These are phyloP conservation scores for Yarrowia galli DNA, from an alignment of 1,139 yeast species.

Conservation along the genomic window DNA sequence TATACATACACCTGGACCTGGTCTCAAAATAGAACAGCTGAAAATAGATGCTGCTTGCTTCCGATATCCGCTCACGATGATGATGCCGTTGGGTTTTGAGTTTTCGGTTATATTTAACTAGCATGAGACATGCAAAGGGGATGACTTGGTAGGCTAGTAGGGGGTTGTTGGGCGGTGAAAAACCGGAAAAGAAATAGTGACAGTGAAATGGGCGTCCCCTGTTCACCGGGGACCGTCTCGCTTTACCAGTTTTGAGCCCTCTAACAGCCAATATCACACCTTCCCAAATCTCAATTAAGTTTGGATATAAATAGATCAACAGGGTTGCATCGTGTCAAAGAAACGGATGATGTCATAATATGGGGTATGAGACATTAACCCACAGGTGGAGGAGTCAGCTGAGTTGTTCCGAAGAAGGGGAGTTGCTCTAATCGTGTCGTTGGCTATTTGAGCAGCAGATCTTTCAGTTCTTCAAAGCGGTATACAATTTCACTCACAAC, in stretches of 20 bases:
- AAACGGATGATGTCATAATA: not conserved
- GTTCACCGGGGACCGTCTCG: not conserved
- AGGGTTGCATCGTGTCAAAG: not conserved
- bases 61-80: not conserved
- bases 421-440: no score
- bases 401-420: not conserved
- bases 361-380: constrained; percentile 4
- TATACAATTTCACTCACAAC: no score
- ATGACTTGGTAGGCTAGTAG: not conserved
- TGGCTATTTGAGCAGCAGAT: no score
- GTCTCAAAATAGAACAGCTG: not conserved
- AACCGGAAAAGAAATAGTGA: not conserved
- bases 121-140: constrained; percentile 1
- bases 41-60: constrained; percentile 5
- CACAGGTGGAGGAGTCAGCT: not conserved
- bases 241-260: not conserved
- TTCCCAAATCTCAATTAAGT: not conserved
- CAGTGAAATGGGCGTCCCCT: not conserved
- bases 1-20: not conserved
- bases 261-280: not conserved
- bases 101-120: constrained; percentile 2
- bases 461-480: no score
- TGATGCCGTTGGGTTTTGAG: constrained; percentile 12
- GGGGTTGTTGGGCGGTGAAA: not conserved
- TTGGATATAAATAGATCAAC: constrained; percentile 1